Evolutionary conservation across 768 basidiomycete species (phyloP), one percentile per base, ranked within the genome.

Genomic region (Postia placenta): DNA sequence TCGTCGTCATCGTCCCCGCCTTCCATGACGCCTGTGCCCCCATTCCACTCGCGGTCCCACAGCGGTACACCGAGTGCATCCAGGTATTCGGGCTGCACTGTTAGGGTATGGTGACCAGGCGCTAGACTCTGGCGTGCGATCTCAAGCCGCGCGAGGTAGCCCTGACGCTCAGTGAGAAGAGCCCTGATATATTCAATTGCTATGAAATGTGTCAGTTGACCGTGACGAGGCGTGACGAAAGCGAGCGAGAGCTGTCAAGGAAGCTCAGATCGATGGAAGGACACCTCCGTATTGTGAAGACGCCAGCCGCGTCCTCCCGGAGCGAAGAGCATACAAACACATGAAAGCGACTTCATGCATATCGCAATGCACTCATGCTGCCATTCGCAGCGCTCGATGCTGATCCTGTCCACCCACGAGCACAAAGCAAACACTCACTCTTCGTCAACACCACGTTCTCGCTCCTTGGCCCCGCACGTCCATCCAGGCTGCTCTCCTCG

Each of bases 391-490:
- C n/a, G n/a, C n/a, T n/a, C n/a, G n/a, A n/a, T n/a, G n/a, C n/a
- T n/a, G n/a, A n/a, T n/a, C n/a, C n/a, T n/a, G n/a, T n/a, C n/a
- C n/a, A n/a, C n/a, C n/a, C n/a, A n/a, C n/a, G n/a, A n/a, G n/a
- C n/a, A n/a, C 15, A 33, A 33, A 7, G 7, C 15, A 19, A 33
- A 53, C 15, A 75, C 89, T 59, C 60, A 94, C 92, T 91, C 67
- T 94, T 92, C 33, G 80, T 78, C 33, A 95, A 66, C 3, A 95
- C 92, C 39, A 94, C 79, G 50, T 91, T 90, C 69, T 95, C 92
- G 63, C 92, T 94, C 59, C 87, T 74, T 5, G 93, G 91, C 1
- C 92, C 93, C 0, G 89, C 87, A 23, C 93, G 72, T 11, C 92
- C 92, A 58, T 94, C 92, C 66, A 80, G 81, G 58, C 87, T 82